Evolutionary conservation across 495 filamentous ascomycete genomes (phyloP), one percentile per base, ranked within the genome.

Genomic region (Daldinia concentrica): DNA sequence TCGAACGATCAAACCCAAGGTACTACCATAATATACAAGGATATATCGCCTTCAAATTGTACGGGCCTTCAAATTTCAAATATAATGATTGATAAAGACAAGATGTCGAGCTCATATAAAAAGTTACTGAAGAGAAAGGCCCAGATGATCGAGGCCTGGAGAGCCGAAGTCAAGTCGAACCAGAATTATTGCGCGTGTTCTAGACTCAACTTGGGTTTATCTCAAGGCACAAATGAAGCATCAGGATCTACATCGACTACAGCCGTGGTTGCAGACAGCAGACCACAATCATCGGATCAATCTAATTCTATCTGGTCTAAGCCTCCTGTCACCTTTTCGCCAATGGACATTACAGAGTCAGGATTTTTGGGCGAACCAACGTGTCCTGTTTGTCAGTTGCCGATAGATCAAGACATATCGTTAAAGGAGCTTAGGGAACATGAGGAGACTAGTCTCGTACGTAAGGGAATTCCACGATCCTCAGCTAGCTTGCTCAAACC

Each of bases 121-220:
- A 7, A 2, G 14, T 19, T 69, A 55, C 2, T 8, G 12, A 12
- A 29, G 14, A 17, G 27, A 7, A 68, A 51, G 15, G 26, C 61
- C n/a, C 37, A 55, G 1, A 63, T 59, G 57, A 77, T 79, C 37
- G 43, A 62, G 15, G 65, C 75, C 37, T 79, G 78, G 78, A 70
- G 64, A 48, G 48, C 19, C 34, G 78, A 79, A 52, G 76, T 79
- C 19, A 48, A 59, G 4, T 11, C 37, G 9, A 37, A 69, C 19
- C 62, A 36, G 34, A 62, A 37, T 4, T 61, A 60, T 39, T 76
- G 76, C 63, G 37, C 22, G 29, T 78, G 73, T 30, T 77, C 74
- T 14, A 62, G 52, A 8, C 62, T 52, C 19, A 52, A 61, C 41
- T 24, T 39, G 17, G 3, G 15, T 26, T 7, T 6, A 14, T 39